Conservation (phyloP, 495 filamentous ascomycete species). For the Baudoinia panamericana region DNA sequence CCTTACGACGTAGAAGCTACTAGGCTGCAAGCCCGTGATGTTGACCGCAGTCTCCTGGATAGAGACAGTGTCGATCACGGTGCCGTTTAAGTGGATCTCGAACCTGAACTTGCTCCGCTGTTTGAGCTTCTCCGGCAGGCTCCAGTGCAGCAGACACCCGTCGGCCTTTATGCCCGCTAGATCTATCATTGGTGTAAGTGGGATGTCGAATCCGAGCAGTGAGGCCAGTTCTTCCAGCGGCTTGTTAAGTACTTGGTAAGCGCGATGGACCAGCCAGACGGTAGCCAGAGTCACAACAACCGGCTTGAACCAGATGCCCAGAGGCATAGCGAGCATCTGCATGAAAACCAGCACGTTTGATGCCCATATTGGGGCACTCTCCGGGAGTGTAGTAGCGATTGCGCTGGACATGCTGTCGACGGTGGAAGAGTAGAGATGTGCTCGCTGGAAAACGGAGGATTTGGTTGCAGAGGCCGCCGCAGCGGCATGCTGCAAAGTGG, state of each 20-base stretch:
- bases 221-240: conserved; percentile 81
- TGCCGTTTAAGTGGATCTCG: conserved; percentile 83
- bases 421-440: neutral
- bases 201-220: conserved; percentile 85
- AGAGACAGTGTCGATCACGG: conserved; percentile 34
- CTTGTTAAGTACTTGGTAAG: conserved; percentile 74
- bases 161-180: conserved; percentile 81
- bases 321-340: conserved; percentile 6
- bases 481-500: no score
- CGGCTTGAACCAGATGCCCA: conserved; percentile 10
- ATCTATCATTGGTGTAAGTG: conserved; percentile 75
- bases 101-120: conserved; percentile 72
- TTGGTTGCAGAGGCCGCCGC: no score
- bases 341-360: neutral
- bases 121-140: conserved; percentile 57
- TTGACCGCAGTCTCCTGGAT: conserved; percentile 79
- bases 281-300: conserved; percentile 2
- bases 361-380: neutral
- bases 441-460: no score
- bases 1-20: conserved; percentile 81
- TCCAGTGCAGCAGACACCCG: conserved; percentile 85
- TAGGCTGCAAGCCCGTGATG: conserved; percentile 69
- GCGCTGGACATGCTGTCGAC: neutral
- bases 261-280: conserved; percentile 42
- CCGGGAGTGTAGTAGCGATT: neutral